Conservation (phyloP, 768 basidiomycete genomes). For the Suillus weaverae region DNA sequence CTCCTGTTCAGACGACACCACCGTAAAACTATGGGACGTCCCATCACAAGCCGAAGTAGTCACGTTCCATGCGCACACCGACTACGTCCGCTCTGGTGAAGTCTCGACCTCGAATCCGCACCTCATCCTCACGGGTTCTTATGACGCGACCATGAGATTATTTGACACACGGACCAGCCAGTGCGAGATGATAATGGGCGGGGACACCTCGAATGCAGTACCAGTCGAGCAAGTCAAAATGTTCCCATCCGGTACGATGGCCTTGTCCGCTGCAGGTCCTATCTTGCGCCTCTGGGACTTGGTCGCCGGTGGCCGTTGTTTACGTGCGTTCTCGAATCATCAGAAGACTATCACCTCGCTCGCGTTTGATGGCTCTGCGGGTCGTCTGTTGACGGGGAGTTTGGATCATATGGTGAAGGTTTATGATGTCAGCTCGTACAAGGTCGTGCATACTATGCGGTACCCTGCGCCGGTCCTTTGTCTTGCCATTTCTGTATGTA, state of each 20-base stretch:
- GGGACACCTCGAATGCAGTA: conserved; percentile 26
- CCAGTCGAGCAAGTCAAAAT: conserved; percentile 94
- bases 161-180: conserved; percentile 84
- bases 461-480: conserved; percentile 92
- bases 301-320: conserved; percentile 85
- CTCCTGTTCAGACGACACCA: conserved; percentile 95
- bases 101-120: conserved; percentile 81
- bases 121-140: conserved; percentile 89
- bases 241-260: conserved; percentile 87
- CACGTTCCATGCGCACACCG: conserved; percentile 85
- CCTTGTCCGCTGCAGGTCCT: conserved; percentile 85
- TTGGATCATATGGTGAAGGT: conserved; percentile 99
- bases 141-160: conserved; percentile 87
- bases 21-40: conserved; percentile 92
- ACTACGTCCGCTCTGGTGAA: conserved; percentile 94
- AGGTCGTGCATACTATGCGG: conserved; percentile 97
- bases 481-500: conserved; percentile 84
- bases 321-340: conserved; percentile 92
- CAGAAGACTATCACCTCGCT: conserved; percentile 96
- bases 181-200: conserved; percentile 82
- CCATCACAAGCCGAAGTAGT: conserved; percentile 79
- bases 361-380: conserved; percentile 73
- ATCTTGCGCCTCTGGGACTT: conserved; percentile 96
- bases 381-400: conserved; percentile 83
- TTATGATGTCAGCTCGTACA: conserved; percentile 91